These are phyloP conservation scores for Myochromella boudieri DNA, from an alignment of 768 basidiomycete genomes.

Conservation along the genomic window DNA sequence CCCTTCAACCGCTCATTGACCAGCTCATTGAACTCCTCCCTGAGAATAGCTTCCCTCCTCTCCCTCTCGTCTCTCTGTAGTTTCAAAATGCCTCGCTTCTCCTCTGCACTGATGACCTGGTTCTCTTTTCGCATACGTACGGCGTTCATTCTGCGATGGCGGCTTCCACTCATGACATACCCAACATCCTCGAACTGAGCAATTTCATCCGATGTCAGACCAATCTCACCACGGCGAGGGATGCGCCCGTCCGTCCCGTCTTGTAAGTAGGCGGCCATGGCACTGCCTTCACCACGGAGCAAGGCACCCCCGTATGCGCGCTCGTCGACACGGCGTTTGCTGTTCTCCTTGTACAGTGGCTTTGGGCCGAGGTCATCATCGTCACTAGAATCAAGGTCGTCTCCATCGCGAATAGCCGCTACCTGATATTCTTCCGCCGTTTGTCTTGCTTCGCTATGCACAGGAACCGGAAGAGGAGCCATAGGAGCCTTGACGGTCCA, in stretches of 20 bases:
- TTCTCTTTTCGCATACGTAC: conserved; percentile 99
- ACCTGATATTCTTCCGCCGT: conserved; percentile 17
- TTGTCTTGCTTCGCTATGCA: conserved; percentile 11
- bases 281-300: conserved; percentile 92
- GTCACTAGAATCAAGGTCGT: conserved; percentile 40
- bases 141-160: conserved; percentile 97
- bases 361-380: conserved; percentile 76
- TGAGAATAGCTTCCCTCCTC: conserved; percentile 84
- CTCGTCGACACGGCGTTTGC: conserved; percentile 67
- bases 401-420: conserved; percentile 23
- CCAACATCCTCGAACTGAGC: conserved; percentile 85
- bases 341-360: conserved; percentile 46
- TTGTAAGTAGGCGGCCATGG: conserved; percentile 95
- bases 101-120: conserved; percentile 98
- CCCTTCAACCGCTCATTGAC: conserved; percentile 74
- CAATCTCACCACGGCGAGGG: conserved; percentile 98
- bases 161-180: conserved; percentile 96
- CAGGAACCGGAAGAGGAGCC: conserved; percentile 21
- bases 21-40: conserved; percentile 88
- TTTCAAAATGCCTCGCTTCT: conserved; percentile 95
- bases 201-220: conserved; percentile 85
- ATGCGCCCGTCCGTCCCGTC: conserved; percentile 85
- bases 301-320: conserved; percentile 88
- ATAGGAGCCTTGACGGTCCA: conserved; percentile 64
- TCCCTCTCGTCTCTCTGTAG: conserved; percentile 92